Base-by-base conservation (phyloP, 768 basidiomycete species). In the Amanita subjunquillea region DNA sequence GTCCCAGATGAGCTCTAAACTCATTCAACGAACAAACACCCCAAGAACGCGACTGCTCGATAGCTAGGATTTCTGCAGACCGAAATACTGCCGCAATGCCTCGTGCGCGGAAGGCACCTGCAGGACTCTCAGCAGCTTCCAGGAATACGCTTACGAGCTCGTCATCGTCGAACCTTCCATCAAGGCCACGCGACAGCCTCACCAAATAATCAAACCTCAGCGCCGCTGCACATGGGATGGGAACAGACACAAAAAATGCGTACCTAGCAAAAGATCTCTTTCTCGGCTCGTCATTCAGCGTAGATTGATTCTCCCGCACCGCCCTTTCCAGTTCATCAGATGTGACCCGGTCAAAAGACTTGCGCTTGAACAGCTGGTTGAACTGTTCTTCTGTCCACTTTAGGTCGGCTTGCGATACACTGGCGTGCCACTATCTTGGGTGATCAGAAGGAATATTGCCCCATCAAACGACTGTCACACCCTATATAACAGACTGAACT, bases 21-120 rank as follows among this genome's bases (percentile, higher is more conserved):
- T 79, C 77, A 52, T 80, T 81, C 71, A 79, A 71, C 3, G 75
- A 72, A 58, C 77, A 77, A 1, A 74, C 70, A 30, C 80, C 80
- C 80, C 80, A 82, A 4, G 56, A 56, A 41, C 82, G 63, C 3
- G 75, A 72, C 62, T 80, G 79, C 44, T 69, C 62, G 38, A 83
- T 81, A 1, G 74, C 75, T 66, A 82, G 65, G 13, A 80, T 73
- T 59, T 83, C 82, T 25, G 81, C 68, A 41, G 79, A 60, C 12
- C 76, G 63, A 56, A 82, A 59, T 3, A 69, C 72, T 2, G 59
- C 62, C 0, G 79, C 77, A 0, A 74, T 74, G 3, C 75, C 73
- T 2, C 73, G 72, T 17, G 72, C 78, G 27, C 75, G 61, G 62
- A 71, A 78, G 12, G 74, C 66, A 6, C 73, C 71, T 9, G 78